These are phyloP conservation scores for Aphanoascus verrucosus DNA, from an alignment of 2,329 filamentous ascomycete genomes.

Conservation along the genomic window DNA sequence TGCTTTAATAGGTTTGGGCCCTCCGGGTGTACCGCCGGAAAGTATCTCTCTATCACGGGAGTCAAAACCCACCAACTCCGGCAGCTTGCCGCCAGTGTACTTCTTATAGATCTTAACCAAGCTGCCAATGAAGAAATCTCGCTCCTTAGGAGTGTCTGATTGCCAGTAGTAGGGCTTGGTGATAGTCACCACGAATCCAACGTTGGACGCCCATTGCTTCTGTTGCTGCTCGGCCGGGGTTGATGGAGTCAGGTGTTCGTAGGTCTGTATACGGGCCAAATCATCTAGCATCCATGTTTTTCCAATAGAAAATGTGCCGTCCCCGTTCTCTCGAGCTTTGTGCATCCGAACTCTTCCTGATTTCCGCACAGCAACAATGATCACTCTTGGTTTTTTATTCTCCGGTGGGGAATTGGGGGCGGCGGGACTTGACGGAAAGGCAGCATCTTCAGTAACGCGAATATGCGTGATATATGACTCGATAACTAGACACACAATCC, in stretches of 20 bases:
- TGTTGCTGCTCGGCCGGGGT: conserved; percentile 51
- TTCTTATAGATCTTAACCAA: conserved; percentile 93
- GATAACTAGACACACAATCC: conserved; percentile 26
- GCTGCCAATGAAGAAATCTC: conserved; percentile 96
- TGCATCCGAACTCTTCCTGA: conserved; percentile 90
- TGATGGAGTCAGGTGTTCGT: conserved; percentile 49
- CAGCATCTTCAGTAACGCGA: conserved; percentile 74
- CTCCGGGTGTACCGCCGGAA: conserved; percentile 40
- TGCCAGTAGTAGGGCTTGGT: conserved; percentile 97
- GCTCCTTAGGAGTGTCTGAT: conserved; percentile 85
- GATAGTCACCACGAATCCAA: conserved; percentile 78
- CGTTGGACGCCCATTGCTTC: conserved; percentile 66
- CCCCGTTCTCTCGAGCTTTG: conserved; percentile 90
- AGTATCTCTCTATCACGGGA: conserved; percentile 66
- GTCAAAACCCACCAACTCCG: conserved; percentile 74
- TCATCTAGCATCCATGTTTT: conserved; percentile 98
- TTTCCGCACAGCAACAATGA: conserved; percentile 85
- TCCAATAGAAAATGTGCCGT: conserved; percentile 90
- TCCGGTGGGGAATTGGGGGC: conserved; percentile 64
- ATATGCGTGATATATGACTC: conserved; percentile 99
- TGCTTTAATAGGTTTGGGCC: conserved; percentile 17
- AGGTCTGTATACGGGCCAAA: conserved; percentile 71
- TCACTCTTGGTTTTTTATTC: conserved; percentile 77
- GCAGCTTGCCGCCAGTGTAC: conserved; percentile 78
- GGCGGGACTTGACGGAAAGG: conserved; percentile 71